Evolutionary conservation across 2,329 filamentous ascomycete species (phyloP).

Genomic region (Amphichorda felina): DNA sequence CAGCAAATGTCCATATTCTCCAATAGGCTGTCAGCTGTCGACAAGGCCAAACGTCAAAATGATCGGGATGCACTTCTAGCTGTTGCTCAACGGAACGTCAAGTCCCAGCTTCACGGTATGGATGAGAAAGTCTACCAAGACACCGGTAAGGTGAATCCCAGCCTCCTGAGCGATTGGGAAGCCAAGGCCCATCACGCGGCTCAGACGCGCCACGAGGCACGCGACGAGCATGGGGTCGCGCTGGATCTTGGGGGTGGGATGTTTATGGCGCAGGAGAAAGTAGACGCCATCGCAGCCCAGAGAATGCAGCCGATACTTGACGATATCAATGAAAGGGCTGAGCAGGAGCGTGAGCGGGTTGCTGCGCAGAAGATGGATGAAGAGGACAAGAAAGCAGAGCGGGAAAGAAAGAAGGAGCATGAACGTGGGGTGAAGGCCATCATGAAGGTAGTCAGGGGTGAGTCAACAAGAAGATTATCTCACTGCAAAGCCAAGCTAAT

Average conservation of each 20-base stretch:
- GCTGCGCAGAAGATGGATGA: conserved; percentile 53
- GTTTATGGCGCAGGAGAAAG: conserved; percentile 65
- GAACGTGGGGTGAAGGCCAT: conserved; percentile 42
- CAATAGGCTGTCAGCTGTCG: conserved; percentile 53
- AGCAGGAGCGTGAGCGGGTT: conserved; percentile 56
- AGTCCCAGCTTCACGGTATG: conserved; percentile 63
- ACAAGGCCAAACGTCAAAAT: conserved; percentile 59
- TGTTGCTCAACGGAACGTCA: conserved; percentile 77
- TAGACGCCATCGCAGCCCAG: conserved; percentile 67
- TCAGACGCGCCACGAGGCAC: conserved; percentile 46
- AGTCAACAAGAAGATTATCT: conserved; percentile 15
- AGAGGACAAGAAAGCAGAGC: conserved; percentile 41
- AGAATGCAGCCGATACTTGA: conserved; percentile 75
- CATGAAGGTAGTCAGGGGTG: conserved; percentile 46
- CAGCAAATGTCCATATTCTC: conserved; percentile 72
- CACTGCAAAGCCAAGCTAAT: too few relatives aligned
- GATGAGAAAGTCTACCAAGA: conserved; percentile 70
- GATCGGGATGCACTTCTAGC: conserved; percentile 69
- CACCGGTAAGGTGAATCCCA: conserved; percentile 60
- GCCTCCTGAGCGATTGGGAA: conserved; percentile 67
- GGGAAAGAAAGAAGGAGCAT: conserved; percentile 30
- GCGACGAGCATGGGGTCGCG: conserved; percentile 39
- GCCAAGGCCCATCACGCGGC: conserved; percentile 60
- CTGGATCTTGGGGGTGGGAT: conserved; percentile 69
- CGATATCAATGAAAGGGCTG: conserved; percentile 70